Evolutionary conservation across 495 filamentous ascomycete species (phyloP), one percentile per base, ranked within the genome.

Genomic region (Chaetomium tenue): DNA sequence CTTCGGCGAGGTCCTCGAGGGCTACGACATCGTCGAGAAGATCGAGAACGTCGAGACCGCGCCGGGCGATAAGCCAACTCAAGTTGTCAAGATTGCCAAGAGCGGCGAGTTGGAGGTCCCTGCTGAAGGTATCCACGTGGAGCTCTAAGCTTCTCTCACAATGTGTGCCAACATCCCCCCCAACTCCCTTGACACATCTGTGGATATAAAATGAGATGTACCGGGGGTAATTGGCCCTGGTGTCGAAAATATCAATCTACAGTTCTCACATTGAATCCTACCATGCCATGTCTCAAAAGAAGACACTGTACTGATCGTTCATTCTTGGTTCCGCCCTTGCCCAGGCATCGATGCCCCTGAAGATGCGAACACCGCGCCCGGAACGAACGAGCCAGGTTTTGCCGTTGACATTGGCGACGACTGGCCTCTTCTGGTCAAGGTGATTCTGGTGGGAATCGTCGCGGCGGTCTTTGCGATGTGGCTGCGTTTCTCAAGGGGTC

Each of bases 101-200:
- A 93, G 91, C 77, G 94, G 94, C 71, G 95, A 98, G 84, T 81
- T 97, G 59, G 82, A 86, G 77, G 83, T 93, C 68, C 89, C 91
- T 71, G 78, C 87, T 76, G 92, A 97, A 98, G 94, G 94, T 98
- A 97, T 91, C 84, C 90, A 95, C 78, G 87, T 88, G 79, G 94
- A 98, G 79, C 91, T 97, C 78, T 98, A 91, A 69, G 42, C 58
- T 51, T 63, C 39, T 64, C 63, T 61, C 61, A 44, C 57, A 57
- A 54, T 56, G 52, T 64, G 40, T 58, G 56, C 52, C 57, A 53
- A 37, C 60, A 13, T 42, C 26, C 60, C 47, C 47, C 47, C 22
- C 40, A 25, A 2, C 13, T 28, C 57, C 47, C 22, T 58, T 46
- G 25, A 60, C 40, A 64, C 48, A 25, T 39, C 46, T 56, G 58